Evolutionary conservation across 805 yeast genomes (phyloP).

Genomic region (Lipomyces lipofer): DNA sequence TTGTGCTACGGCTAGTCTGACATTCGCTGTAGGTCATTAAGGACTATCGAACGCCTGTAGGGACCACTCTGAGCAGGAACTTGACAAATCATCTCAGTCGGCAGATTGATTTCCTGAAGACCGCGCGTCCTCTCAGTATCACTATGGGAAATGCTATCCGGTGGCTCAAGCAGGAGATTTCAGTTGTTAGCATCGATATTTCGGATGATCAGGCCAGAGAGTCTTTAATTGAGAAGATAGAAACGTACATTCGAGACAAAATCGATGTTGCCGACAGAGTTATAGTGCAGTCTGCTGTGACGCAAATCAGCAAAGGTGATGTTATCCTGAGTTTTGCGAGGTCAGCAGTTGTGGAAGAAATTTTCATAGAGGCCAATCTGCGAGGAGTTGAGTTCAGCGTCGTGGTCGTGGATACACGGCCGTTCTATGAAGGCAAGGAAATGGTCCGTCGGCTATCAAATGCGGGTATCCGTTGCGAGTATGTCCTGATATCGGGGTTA

Average conservation of each 20-base stretch:
- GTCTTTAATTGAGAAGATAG: conserved; percentile 64
- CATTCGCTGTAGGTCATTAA: conserved; percentile 54
- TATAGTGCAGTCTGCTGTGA: conserved; percentile 76
- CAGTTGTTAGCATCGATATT: conserved; percentile 73
- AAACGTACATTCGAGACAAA: conserved; percentile 79
- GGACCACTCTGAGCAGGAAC: conserved; percentile 82
- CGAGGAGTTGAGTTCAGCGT: conserved; percentile 70
- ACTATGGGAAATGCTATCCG: conserved; percentile 98
- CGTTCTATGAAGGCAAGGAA: conserved; percentile 87
- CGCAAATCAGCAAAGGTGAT: conserved; percentile 71
- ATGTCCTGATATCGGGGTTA: conserved; percentile 75
- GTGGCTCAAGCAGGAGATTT: conserved; percentile 93
- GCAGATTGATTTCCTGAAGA: conserved; percentile 88
- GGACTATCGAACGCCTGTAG: conserved; percentile 82
- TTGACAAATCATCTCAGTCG: conserved; percentile 83
- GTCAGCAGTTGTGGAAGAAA: conserved; percentile 75
- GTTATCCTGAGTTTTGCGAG: conserved; percentile 86
- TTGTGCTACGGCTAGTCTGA: background rate
- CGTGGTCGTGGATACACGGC: conserved; percentile 88
- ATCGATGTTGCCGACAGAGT: conserved; percentile 79
- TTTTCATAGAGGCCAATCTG: conserved; percentile 66
- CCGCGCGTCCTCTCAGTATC: conserved; percentile 86
- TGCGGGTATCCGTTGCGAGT: conserved; percentile 69
- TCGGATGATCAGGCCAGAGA: conserved; percentile 66
- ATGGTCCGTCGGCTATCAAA: conserved; percentile 64